Base-by-base conservation (phyloP, 768 basidiomycete genomes). In the Suillus alpinus region DNA sequence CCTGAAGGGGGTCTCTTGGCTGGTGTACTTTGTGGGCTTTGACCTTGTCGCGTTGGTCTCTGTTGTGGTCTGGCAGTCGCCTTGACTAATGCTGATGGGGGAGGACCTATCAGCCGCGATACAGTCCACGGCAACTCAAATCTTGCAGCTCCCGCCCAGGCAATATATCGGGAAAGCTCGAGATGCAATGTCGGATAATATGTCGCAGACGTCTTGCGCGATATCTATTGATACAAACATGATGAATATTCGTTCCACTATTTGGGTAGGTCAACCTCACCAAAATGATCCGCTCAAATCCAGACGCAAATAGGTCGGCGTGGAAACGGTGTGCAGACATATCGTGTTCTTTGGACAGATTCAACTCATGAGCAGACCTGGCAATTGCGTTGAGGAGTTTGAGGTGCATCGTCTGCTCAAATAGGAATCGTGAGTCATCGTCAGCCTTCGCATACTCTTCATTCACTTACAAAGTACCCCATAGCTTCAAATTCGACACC, bases 401-500 rank as follows among this genome's bases (percentile, higher is more conserved):
- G 65, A 99, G 79, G 74, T 98, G 96, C 3, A 82, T 87, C 2
- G 94, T 94, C 95, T 98, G 64, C 6, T 37, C 31, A 23, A 31
- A 29, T 26, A 7, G 43, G 23, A 40, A 26, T 2, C 7, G 49
- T 66, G 68, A 69, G 65, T 8, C 46, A 56, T 20, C 47, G 41
- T 39, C 53, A 26, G 10, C 16, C 9, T 9, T 34, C 40, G 44
- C 40, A 44, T 20, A 32, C 16, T 37, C 26, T 4, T 40, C 23
- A 10, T 57, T n/a, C 46, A 78, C 92, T 65, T 67, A 98, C 96
- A 68, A 95, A 86, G 74, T 98, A 98, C 16, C 84, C 83, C 87
- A 98, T 96, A 4, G 96, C 96, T 76, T 99, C 97, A 69, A 89
- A 95, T 70, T 99, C 97, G 13, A 99, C 97, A 6, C 97, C 97